Evolutionary conservation across 2,329 filamentous ascomycete species (phyloP).

Genomic region (Cryphonectria nitschkei): DNA sequence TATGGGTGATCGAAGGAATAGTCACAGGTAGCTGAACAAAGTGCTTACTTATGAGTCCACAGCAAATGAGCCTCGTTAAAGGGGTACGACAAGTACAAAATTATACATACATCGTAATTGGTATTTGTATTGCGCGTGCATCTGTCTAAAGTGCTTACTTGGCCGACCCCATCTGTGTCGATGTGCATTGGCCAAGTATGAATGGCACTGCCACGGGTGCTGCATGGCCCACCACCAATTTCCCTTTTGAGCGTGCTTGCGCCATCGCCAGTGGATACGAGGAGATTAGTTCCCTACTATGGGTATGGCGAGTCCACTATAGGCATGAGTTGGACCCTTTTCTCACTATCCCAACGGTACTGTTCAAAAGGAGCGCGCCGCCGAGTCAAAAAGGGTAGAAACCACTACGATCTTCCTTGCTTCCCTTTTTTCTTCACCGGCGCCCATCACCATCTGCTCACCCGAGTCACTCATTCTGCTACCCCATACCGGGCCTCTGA

Average conservation of each 20-base stretch:
- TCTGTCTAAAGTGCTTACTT: neutral
- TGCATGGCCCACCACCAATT: constrained; percentile 6
- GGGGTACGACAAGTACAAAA: neutral
- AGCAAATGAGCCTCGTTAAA: neutral
- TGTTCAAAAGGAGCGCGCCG: constrained; percentile 14
- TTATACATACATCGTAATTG: no score
- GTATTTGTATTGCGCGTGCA: neutral
- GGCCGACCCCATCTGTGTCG: neutral
- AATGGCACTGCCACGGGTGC: neutral
- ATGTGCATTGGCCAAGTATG: neutral
- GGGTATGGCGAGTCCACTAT: neutral
- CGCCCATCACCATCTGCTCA: constrained; percentile 4
- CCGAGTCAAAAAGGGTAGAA: neutral
- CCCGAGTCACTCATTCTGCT: constrained; percentile 14
- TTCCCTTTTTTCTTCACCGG: neutral
- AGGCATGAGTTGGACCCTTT: neutral
- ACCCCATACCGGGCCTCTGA: neutral
- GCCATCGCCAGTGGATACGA: neutral
- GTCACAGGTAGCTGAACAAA: neutral
- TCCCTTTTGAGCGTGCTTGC: neutral
- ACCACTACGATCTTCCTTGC: neutral
- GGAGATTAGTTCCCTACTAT: constrained; percentile 10
- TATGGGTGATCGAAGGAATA: neutral
- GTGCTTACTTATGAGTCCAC: neutral
- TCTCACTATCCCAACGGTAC: neutral